Evolutionary conservation across 2,329 filamentous ascomycete species (phyloP), one percentile per base, ranked within the genome.

Genomic region (Aurifilum marmelostoma): DNA sequence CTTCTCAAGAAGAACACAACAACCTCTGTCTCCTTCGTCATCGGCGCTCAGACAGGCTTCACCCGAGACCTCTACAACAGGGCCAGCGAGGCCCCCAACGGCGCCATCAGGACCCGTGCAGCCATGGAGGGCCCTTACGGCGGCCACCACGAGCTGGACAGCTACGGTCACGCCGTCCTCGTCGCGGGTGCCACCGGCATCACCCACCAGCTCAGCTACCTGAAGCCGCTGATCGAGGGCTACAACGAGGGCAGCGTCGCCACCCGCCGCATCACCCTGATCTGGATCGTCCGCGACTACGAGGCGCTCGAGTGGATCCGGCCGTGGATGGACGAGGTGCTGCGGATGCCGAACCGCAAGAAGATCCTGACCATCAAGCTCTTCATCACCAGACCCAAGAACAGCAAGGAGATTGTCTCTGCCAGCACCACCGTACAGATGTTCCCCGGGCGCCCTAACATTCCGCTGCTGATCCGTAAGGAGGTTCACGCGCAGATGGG

Each of bases 101-200:
- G 82, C 41, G 84, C 84, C 18, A 82, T 94, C 70, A 84, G 84
- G 14, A 83, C 94, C 67, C 86, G 85, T 69, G 94, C 93, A 43
- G 89, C 92, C 69, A 88, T 97, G 71, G 96, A 98, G 81, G 96
- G 96, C 0, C 95, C 96, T 0, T 98, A 98, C 77, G 91, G 89
- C 5, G 91, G 90, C 56, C 91, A 93, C 76, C 91, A 97, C 80
- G 89, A 89, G 71, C 89, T 98, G 72, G 90, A 94, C 79, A 97
- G 94, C 9, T 98, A 97, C 79, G 95, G 96, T 52, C 96, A 97
- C 58, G 89, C 91, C 59, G 88, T 99, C 72, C 90, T 99, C 68
- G 94, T 97, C 77, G 94, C 95, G 16, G 94, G 94, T 68, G 93
- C 95, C 68, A 94, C 96, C 6, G 96, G 96, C 71, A 98, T 99